Evolutionary conservation across 2,329 filamentous ascomycete species (phyloP).

Genomic region (Ceratocystiopsis sp.): DNA sequence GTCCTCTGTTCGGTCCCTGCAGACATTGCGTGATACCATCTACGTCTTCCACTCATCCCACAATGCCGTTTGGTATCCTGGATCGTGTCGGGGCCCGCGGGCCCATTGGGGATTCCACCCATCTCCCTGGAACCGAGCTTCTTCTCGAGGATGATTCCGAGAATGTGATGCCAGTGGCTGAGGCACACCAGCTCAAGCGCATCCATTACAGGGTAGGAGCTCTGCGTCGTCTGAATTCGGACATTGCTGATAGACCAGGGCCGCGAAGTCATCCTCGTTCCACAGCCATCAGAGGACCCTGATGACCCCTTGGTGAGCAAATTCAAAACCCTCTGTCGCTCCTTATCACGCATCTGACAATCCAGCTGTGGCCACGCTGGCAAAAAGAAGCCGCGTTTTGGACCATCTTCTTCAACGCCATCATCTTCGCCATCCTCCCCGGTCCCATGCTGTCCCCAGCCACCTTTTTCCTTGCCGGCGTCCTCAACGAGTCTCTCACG

Average conservation of each 20-base stretch:
- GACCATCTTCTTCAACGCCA: constrained; percentile 9
- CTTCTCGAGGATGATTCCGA: not conserved
- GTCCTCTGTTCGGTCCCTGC: too few species aligned
- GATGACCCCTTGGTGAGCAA: constrained; percentile 9
- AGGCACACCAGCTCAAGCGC: not conserved
- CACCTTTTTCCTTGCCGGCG: constrained; percentile 8
- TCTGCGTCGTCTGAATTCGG: not conserved
- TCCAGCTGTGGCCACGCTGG: constrained; percentile 10
- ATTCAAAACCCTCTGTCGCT: too few species aligned
- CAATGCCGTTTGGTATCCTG: constrained; percentile 1
- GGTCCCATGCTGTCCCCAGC: constrained; percentile 10
- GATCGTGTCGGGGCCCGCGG: not conserved
- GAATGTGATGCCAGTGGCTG: not conserved
- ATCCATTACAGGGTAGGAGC: not conserved
- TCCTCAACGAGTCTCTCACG: constrained; percentile 13
- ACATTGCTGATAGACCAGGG: constrained; percentile 2
- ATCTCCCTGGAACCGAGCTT: not conserved
- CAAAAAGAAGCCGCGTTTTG: constrained; percentile 10
- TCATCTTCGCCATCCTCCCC: constrained; percentile 10
- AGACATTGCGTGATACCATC: too few species aligned
- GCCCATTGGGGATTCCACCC: too few species aligned
- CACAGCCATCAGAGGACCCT: constrained; percentile 2
- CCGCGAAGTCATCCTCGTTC: constrained; percentile 9
- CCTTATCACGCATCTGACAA: too few species aligned
- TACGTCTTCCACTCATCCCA: not conserved